Evolutionary conservation across 192 early-diverging fungal genomes (phyloP).

Genomic region (Chytriomyces hyalinus): DNA sequence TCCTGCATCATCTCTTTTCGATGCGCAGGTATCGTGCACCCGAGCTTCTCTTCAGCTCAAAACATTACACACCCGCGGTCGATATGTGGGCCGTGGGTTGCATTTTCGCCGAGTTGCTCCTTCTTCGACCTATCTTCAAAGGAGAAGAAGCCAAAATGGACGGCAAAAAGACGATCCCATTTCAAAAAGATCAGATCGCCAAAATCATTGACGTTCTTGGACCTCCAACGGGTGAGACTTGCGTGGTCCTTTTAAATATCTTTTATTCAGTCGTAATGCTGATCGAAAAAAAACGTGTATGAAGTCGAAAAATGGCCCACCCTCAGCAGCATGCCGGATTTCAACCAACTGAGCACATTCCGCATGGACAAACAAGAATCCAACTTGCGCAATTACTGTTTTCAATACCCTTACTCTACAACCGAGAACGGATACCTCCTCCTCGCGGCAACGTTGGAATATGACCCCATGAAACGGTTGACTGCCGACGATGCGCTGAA

Average conservation of each 20-base stretch:
- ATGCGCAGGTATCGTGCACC: constrained; percentile 49
- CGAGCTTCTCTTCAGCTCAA: constrained; percentile 52
- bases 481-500: constrained; percentile 85
- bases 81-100: constrained; percentile 98
- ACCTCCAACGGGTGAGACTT: constrained; percentile 72
- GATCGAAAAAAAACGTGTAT: background rate
- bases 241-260: background rate
- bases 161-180: constrained; percentile 57
- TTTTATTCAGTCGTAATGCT: background rate
- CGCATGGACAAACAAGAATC: constrained; percentile 8
- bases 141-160: constrained; percentile 85
- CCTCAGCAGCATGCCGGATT: constrained; percentile 50
- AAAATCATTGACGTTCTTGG: constrained; percentile 93
- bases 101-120: constrained; percentile 94
- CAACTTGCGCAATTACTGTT: constrained; percentile 30
- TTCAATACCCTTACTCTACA: constrained; percentile 3
- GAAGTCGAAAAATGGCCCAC: constrained; percentile 51
- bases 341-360: constrained; percentile 34
- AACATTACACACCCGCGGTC: constrained; percentile 54
- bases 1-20: background rate
- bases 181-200: constrained; percentile 73
- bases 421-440: constrained; percentile 78
- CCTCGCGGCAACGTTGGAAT: constrained; percentile 74
- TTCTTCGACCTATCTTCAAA: constrained; percentile 91
- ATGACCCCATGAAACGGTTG: constrained; percentile 86